Base-by-base conservation (phyloP, 805 yeast species). In the Saccharomycopsis sp. region DNA sequence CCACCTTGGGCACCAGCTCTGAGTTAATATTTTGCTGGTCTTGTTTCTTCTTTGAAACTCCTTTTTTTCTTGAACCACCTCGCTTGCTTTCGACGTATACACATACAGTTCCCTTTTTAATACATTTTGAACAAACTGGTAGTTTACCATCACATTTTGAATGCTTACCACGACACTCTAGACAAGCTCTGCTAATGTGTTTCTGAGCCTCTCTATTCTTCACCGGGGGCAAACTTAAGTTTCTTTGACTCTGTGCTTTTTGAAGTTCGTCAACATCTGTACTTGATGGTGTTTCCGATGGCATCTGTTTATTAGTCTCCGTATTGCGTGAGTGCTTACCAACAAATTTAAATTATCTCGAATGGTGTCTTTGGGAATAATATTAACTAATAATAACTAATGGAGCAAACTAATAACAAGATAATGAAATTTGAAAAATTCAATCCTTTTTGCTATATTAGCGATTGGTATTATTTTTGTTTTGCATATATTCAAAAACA, bases 1-100 rank as follows among this genome's bases (percentile, higher is more conserved):
- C 8, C 11, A 26, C 29, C 11, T 13, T 26, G 13, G 29, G 29
- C 8, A 13, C 13, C 29, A 26, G 29, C 13, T 8, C 24, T 8
- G 41, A 22, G 19, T 7, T 14, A 21, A 6, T n/a, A 4, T 19
- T 7, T 19, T 7, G 33, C 42, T 20, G 5, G 19, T 9, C 17
- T 20, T 26, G 46, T 52, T 3, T 40, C 38, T 39, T 54, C 62
- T 49, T 61, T 66, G 19, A 68, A 67, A 13, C 78, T n/a, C 40
- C 78, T 52, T 68, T 74, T 51, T 63, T 70, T 37, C 79, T 57
- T 4, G 77, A 68, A 1, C 79, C 79, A 32, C 79, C 79, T 49
- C 79, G 57, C 34, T 72, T 67, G 48, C 76, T 70, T 53, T 70
- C 71, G 3, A 74, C 78, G 51, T 71, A 74, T 1, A 64, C 65